Base-by-base conservation (phyloP, 768 basidiomycete species). In the Mycena floridula region DNA sequence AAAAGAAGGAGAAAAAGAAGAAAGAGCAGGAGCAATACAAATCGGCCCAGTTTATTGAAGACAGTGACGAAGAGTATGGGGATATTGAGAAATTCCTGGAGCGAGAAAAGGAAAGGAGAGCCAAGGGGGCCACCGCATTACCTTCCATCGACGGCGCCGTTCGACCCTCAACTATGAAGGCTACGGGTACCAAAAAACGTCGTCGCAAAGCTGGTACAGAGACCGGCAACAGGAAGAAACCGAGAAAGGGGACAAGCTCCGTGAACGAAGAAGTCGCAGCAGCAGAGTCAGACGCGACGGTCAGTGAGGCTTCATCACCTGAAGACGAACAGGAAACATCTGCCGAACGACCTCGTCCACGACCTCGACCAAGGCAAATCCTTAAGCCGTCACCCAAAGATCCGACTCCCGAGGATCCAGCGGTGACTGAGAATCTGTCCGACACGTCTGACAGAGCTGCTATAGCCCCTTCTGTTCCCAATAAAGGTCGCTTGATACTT, bases 41-140 rank as follows among this genome's bases (percentile, higher is more conserved):
- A 61, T 89, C 85, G 6, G 90, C 89, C 8, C 85, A 89, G 60
- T 89, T 94, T 59, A 92, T 95, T 59, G 82, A 87, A 57, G 92
- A 96, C 64, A 90, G 88, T 50, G 93, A 96, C 54, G 83, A 72
- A 44, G 89, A 90, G 60, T 79, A 79, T 46, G 87, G 77, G 13
- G 82, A 86, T 56, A 84, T 91, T 61, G 83, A 86, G 40, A 78
- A 72, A 5, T 96, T 96, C 73, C 78, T 92, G 46, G 83, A 73
- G 62, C 77, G 73, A 55, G 93, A 95, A 64, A 76, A 74, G 54
- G 67, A 49, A 41, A 60, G 79, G 55, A 73, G 86, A 38, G 76
- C 78, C 57, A 74, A 69, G 59, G 73, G 73, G 27, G 74, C 67
- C 11, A 62, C 70, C 42, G 74, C 69, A 4, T 65, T 67, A 4